Conservation (phyloP, 495 filamentous ascomycete species). For the Penicillium flavigenum region DNA sequence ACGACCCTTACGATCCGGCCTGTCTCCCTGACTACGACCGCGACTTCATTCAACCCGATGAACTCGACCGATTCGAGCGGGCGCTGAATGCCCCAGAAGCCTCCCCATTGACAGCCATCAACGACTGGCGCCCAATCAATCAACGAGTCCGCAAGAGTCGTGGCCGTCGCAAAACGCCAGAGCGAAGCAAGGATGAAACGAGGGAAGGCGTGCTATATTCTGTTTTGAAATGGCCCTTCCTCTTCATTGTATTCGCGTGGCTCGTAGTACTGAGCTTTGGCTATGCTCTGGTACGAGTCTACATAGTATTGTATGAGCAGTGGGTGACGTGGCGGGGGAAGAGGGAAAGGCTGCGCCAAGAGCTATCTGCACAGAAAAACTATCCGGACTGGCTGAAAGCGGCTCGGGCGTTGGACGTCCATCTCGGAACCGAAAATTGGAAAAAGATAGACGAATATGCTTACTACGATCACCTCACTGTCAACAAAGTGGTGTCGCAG, state of each 20-base stretch:
- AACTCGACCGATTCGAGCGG: conserved; percentile 51
- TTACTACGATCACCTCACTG: conserved; percentile 87
- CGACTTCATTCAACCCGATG: conserved; percentile 61
- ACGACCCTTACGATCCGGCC: conserved; percentile 40
- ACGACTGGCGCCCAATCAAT: conserved; percentile 81
- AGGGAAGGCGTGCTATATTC: conserved; percentile 88
- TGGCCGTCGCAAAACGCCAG: conserved; percentile 42
- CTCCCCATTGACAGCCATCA: conserved; percentile 63
- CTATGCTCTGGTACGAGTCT: conserved; percentile 80
- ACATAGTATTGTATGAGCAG: conserved; percentile 84
- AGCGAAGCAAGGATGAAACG: conserved; percentile 81
- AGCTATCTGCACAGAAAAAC: conserved; percentile 64
- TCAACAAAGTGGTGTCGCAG: conserved; percentile 71
- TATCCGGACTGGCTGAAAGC: conserved; percentile 81
- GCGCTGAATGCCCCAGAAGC: conserved; percentile 51
- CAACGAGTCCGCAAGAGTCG: conserved; percentile 58
- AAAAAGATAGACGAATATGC: conserved; percentile 86
- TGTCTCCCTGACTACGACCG: conserved; percentile 61
- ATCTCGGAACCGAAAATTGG: conserved; percentile 83
- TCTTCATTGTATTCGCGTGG: conserved; percentile 77
- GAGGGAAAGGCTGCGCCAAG: conserved; percentile 64
- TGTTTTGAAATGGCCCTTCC: conserved; percentile 86
- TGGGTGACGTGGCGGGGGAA: conserved; percentile 61
- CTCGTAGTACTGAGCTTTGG: conserved; percentile 63
- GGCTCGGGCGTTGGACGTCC: conserved; percentile 75